Base-by-base conservation (phyloP, 345 rosid species). In the Balakata baccata region DNA sequence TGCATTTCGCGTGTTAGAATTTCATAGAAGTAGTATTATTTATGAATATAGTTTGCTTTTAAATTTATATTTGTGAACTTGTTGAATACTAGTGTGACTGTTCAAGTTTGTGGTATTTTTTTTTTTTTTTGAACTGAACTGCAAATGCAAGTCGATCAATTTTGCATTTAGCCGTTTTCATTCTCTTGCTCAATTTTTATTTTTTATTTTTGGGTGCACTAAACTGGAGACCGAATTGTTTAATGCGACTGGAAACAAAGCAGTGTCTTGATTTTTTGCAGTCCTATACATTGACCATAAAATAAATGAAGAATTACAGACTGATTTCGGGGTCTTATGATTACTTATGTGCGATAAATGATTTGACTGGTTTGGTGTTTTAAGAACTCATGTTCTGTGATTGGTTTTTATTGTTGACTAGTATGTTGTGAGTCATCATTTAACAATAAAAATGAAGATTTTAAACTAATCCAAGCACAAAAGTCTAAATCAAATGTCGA, bases 311-410 rank as follows among this genome's bases (percentile, higher is more conserved):
- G 34, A 29, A 29, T 29, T 71, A 61, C 34, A 12, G 38, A 50
- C 59, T 71, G 45, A 67, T 67, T 25, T 50, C 43, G 3, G 43
- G 23, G 52, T 18, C 57, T 38, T 45, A 45, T 74, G 64, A 8
- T 64, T 64, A 63, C 54, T 74, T 64, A 45, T 76, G 77, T 58
- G 81, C 81, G 52, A 78, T 78, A 64, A 73, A 72, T 53, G 81
- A 78, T 62, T 60, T 78, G 41, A 78, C 70, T 46, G 70, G 75
- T 51, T 63, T 53, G 74, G 17, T 22, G 37, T 39, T 39, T 29
- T 41, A 29, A 14, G 41, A 50, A 25, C 58, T 16, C 8, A 13
- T 38, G 9, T 67, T 67, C 47, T 10, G 23, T 8, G 17, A 29
- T 45, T 66, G 70, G 64, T 66, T 18, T 18, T 74, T 7, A 18